A percentile compares a stretch with the other conserved stretches of the same genome.
Conservation (phyloP, 352 stramenopile species). For the Phytophthora syringae region DNA sequence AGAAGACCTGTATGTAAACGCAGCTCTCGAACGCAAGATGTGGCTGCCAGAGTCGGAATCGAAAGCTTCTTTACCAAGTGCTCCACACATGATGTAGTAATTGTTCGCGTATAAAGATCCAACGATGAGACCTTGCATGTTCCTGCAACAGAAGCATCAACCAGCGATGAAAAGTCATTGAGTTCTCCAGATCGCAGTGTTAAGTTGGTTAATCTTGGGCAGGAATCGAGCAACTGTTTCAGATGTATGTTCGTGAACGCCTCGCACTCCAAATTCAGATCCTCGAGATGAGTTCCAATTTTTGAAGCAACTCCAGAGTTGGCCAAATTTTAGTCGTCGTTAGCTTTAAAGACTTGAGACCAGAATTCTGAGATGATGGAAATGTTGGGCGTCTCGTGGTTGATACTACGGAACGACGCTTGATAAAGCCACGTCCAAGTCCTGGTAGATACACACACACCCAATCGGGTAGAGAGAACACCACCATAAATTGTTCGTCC, state of each 20-base stretch:
- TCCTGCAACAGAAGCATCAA: conserved; percentile 15
- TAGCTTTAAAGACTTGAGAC: conserved; percentile 19
- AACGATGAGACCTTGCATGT: conserved; percentile 18
- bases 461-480: conserved; percentile 18
- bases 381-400: not conserved
- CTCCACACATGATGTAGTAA: conserved; percentile 19
- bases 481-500: conserved; percentile 7
- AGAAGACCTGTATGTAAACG: conserved; percentile 20
- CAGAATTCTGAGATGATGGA: not conserved
- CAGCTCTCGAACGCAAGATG: conserved; percentile 18
- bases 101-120: conserved; percentile 17
- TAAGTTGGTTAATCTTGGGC: conserved; percentile 22
- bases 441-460: conserved; percentile 29
- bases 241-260: conserved; percentile 22
- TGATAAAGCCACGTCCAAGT: conserved; percentile 28
- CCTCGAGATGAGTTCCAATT: conserved; percentile 17
- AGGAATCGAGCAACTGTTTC: conserved; percentile 17
- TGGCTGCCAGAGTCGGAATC: not conserved
- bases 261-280: conserved; percentile 24
- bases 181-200: conserved; percentile 13
- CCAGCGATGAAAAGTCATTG: conserved; percentile 24
- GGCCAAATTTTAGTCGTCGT: conserved; percentile 19
- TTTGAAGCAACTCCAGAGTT: conserved; percentile 17
- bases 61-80: conserved; percentile 16
- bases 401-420: conserved; percentile 14